These are phyloP conservation scores for Penicillium sp. DNA, from an alignment of 2,329 filamentous ascomycete genomes.

Conservation along the genomic window DNA sequence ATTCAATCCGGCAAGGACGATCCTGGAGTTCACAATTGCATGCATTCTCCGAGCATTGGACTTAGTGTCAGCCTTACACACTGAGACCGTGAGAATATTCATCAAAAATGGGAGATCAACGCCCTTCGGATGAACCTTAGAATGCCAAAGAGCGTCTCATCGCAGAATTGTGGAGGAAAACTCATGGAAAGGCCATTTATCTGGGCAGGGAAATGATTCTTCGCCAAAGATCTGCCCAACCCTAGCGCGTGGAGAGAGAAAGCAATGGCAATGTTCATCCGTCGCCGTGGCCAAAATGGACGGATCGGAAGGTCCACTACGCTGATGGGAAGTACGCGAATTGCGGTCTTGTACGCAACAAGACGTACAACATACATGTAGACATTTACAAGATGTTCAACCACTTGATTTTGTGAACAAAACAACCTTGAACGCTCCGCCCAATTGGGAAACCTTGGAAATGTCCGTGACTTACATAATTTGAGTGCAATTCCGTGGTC, in stretches of 20 bases:
- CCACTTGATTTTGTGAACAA: background rate
- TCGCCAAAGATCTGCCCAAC: background rate
- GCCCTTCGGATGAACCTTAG: too few relatives aligned
- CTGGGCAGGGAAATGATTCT: background rate
- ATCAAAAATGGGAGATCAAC: background rate
- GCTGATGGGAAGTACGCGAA: background rate
- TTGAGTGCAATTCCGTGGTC: background rate
- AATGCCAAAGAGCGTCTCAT: too few relatives aligned
- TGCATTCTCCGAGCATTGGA: too few relatives aligned
- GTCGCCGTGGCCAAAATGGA: background rate
- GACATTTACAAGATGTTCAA: background rate
- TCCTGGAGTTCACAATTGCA: background rate
- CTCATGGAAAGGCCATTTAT: too few relatives aligned
- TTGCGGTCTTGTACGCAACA: background rate
- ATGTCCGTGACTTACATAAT: background rate
- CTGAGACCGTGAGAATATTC: background rate
- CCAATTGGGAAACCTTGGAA: background rate
- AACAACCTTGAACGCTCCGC: background rate
- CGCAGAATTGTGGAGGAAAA: too few relatives aligned
- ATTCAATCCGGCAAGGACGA: background rate
- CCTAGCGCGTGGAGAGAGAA: background rate
- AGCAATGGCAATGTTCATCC: background rate
- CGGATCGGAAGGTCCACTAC: background rate
- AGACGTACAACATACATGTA: background rate
- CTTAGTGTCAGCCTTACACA: too few relatives aligned